Base-by-base conservation (phyloP, 2,329 filamentous ascomycete genomes). In the Phyllosticta citrichinensis region DNA sequence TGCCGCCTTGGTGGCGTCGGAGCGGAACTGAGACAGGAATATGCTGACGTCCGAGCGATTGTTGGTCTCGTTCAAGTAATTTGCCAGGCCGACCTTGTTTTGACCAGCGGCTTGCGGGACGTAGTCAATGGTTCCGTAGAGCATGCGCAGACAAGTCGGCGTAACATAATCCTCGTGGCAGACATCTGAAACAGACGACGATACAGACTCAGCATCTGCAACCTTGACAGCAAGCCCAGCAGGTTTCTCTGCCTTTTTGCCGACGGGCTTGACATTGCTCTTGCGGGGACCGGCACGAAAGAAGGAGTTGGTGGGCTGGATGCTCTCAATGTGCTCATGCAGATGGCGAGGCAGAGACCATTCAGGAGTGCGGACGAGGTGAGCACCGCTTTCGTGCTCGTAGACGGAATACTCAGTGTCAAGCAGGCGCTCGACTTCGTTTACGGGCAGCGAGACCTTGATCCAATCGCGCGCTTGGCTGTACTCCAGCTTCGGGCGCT, bases 231-330 rank as follows among this genome's bases (percentile, higher is more conserved):
- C 40, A 20, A 60, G 47, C 2, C 40, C 14, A n/a, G 40, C 52
- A 9, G 59, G 50, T 8, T 54, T 50, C 55, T 27, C 24, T 2
- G 33, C 5, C 2, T 55, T 55, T 50, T 57, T 56, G 35, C 22
- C 52, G 35, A 51, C 56, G 33, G 19, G 64, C 33, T 52, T 58
- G 24, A 71, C 8, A 70, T 71, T 4, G 68, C 66, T 6, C 62
- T 64, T 10, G 2, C 60, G 55, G 5, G 60, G 51, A 2, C 50
- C 53, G 24, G 61, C 25, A 24, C 77, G 76, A 69, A 82, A 80
- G 73, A 85, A 85, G 0, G 81, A 82, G 56, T 79, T 85, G 1
- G 83, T 85, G 1, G 83, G 83, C 68, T 85, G 82, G 25, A 85
- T 80, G 12, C 80, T 78, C 66, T 84, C 81, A 63, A 85, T 80